Evolutionary conservation across 495 filamentous ascomycete genomes (phyloP), one percentile per base, ranked within the genome.

Genomic region (Apodospora peruviana): DNA sequence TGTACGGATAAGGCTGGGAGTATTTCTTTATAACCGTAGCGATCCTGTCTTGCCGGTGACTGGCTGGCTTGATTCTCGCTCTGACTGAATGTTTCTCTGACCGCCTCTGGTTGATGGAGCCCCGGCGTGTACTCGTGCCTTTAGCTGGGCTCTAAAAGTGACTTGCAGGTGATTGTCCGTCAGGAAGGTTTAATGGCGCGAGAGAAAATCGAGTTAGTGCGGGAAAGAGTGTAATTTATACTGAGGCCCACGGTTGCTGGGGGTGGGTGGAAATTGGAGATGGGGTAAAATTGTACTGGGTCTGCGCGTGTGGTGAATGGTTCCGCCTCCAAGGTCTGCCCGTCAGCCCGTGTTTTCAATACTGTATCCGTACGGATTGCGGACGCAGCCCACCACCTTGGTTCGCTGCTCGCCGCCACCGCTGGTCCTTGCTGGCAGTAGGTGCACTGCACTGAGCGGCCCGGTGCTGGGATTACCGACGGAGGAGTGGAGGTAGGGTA

Each of bases 181-280:
- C 47, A 55, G 29, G 43, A 55, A 51, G 53, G 47, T 51, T 57
- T 47, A 51, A 40, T 45, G 53, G 54, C 50, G 54, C 52, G 58
- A 59, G 59, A 53, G 56, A 59, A 59, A 61, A 66, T 64, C 47
- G 52, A 61, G 63, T 51, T 64, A 64, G 60, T 60, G 58, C 56
- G 60, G 62, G 56, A 51, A 47, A 18, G 48, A 41, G 35, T 38
- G 48, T 53, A 60, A 57, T 62, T 64, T 66, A 66, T 63, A 63
- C 39, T 48, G 47, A 38, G n/a, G n/a, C n/a, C n/a, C n/a, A n/a
- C n/a, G n/a, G 38, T 43, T 40, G 45, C 38, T 50, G 48, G 40
- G 42, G 43, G 49, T n/a, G 44, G 47, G 48, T 32, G 47, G 53
- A 52, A 58, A 53, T 52, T n/a, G n/a, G 48, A 43, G 44, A 61